Evolutionary conservation across 805 yeast genomes (phyloP).

Genomic region (Candida endomychidarum): DNA sequence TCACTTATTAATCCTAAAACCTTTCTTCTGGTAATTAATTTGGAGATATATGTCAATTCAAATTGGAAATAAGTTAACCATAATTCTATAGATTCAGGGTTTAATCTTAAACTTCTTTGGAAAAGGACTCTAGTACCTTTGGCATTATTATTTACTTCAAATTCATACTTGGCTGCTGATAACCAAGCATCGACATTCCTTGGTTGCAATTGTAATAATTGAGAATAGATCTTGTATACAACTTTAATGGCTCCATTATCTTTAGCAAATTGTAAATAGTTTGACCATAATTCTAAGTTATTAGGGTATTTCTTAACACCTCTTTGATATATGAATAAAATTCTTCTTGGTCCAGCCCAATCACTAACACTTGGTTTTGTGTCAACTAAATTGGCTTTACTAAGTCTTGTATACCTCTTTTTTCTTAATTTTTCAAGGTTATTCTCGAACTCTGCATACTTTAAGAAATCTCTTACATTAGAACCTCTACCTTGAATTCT

Average conservation of each 20-base stretch:
- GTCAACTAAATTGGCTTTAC: constrained; percentile 55
- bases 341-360: constrained; percentile 82
- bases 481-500: constrained; percentile 82
- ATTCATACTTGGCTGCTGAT: constrained; percentile 90
- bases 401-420: constrained; percentile 66
- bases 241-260: constrained; percentile 66
- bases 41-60: constrained; percentile 83
- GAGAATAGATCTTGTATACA: constrained; percentile 73
- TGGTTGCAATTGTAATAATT: constrained; percentile 85
- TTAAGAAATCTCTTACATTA: constrained; percentile 70
- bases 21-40: constrained; percentile 78
- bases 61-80: constrained; percentile 89
- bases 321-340: constrained; percentile 79
- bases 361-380: constrained; percentile 70
- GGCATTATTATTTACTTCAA: constrained; percentile 83
- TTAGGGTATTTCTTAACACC: constrained; percentile 79
- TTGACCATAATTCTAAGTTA: constrained; percentile 74
- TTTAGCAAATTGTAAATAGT: constrained; percentile 68
- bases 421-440: constrained; percentile 75
- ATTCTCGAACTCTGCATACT: constrained; percentile 77
- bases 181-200: constrained; percentile 88
- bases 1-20: constrained; percentile 77
- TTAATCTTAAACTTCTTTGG: constrained; percentile 83
- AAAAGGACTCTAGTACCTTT: constrained; percentile 83
- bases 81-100: constrained; percentile 64